A percentile compares a stretch with the other conserved stretches of the same genome.
Conservation (phyloP, 1,284 basidiomycete species). For the Stygiomarasmius scandens region DNA sequence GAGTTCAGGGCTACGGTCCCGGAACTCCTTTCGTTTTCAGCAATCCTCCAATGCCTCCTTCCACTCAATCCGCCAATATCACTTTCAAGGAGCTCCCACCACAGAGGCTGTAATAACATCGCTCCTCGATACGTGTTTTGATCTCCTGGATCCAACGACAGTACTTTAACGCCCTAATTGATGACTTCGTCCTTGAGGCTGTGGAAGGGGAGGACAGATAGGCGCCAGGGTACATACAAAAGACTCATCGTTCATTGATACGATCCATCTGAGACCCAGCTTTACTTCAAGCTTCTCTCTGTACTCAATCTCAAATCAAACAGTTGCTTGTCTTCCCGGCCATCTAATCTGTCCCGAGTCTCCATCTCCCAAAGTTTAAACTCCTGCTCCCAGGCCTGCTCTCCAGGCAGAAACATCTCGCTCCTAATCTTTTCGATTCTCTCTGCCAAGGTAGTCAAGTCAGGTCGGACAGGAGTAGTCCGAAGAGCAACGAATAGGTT, state of each 20-base stretch:
- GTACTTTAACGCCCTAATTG: constrained; percentile 95
- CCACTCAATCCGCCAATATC: no score
- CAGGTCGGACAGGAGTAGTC: constrained; percentile 74
- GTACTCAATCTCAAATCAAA: constrained; percentile 86
- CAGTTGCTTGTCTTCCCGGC: constrained; percentile 82
- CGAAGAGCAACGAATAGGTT: constrained; percentile 72
- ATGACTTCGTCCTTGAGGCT: constrained; percentile 95
- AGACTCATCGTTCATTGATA: constrained; percentile 86
- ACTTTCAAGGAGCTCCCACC: no score
- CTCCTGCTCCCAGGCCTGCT: constrained; percentile 85
- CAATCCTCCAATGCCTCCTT: no score
- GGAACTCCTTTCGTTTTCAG: no score
- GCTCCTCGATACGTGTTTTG: constrained; percentile 94
- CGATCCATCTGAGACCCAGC: constrained; percentile 87
- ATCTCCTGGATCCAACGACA: constrained; percentile 95
- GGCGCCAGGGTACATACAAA: constrained; percentile 2
- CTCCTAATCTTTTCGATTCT: constrained; percentile 84
- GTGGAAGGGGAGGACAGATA: constrained; percentile 8
- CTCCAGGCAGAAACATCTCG: constrained; percentile 82
- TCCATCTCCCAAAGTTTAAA: constrained; percentile 83
- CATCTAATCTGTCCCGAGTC: constrained; percentile 81
- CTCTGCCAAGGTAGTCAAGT: constrained; percentile 78
- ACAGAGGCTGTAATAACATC: no score
- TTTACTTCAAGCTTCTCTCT: constrained; percentile 87
- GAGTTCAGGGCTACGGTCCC: no score